Base-by-base conservation (phyloP, 1,139 yeast species). In the Yamadazyma epiphylla region DNA sequence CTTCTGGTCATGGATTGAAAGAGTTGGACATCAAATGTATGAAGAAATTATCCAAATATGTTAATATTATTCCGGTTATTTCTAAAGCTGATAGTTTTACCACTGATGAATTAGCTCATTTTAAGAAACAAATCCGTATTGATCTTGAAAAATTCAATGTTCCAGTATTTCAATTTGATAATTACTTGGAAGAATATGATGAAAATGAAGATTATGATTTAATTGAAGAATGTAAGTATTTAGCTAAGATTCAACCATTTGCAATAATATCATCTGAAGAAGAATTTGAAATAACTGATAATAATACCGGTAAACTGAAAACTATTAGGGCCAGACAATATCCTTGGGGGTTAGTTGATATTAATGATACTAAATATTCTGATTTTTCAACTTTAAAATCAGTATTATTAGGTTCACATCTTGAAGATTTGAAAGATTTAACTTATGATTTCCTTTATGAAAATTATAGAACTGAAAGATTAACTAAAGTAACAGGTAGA, bases 371-470 rank as follows among this genome's bases (percentile, higher is more conserved):
- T 13, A 75, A 75, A 34, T 75, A 80, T 45, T 80, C 94, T 33
- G 97, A 91, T 55, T 87, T 91, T 54, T 73, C 81, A n/a, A 72
- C 83, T 15, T 68, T 91, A 48, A 80, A 89, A 51, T 80, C 88
- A 33, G 89, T 91, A 2, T 60, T 91, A 29, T 74, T 91, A 48
- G 91, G 94, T 27, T 79, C 95, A n/a, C 98, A 91, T 55, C 70
- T 91, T 47, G 89, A 85, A 51, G 98, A 91, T 53, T 74, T 91
- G 57, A 86, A 89, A 57, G 97, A 91, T 51, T 77, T 81, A 52
- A 91, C 97, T 14, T 96, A 88, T 53, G 96, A 88, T 53, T 77
- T 85, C 47, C 67, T 89, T 41, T 91, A 91, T 55, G 98, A 91
- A 58, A 80, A 82, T 39, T 91, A 91, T 60, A 81, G 98, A 64